Conservation (phyloP, 192 early-diverging fungal genomes). For the Thamnidium elegans region DNA sequence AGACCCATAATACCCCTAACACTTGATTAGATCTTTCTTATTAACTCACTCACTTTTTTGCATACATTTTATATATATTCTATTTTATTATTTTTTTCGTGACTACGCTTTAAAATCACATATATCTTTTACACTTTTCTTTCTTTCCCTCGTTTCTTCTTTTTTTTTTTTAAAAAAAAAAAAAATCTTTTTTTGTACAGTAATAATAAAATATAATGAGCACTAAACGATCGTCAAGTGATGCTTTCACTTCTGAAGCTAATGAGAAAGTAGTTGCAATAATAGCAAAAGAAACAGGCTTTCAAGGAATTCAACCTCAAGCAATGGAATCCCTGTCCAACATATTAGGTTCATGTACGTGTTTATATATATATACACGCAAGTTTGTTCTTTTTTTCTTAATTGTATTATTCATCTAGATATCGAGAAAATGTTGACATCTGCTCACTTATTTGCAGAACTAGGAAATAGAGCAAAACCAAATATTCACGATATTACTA, state of each 20-base stretch:
- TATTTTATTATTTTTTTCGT: too few relatives aligned
- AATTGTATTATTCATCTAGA: slow-evolving; percentile 23
- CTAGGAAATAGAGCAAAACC: slow-evolving; percentile 48
- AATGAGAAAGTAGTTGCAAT: slow-evolving; percentile 40
- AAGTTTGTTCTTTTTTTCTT: background rate
- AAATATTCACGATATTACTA: slow-evolving; percentile 48
- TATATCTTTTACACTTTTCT: too few relatives aligned
- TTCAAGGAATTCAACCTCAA: slow-evolving; percentile 36
- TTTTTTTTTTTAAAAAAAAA: too few relatives aligned
- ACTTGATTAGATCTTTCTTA: too few relatives aligned
- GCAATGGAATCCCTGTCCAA: slow-evolving; percentile 39
- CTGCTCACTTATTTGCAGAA: slow-evolving; percentile 49
- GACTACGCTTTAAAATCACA: too few relatives aligned
- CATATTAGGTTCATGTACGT: slow-evolving; percentile 40
- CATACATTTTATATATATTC: too few relatives aligned
- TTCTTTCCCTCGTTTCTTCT: too few relatives aligned
- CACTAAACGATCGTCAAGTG: slow-evolving; percentile 1
- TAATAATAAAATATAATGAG: too few relatives aligned
- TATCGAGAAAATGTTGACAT: slow-evolving; percentile 44
- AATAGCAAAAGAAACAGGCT: slow-evolving; percentile 44
- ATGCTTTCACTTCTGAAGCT: slow-evolving; percentile 8
- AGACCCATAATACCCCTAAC: too few relatives aligned
- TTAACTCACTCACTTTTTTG: too few relatives aligned
- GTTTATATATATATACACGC: background rate
- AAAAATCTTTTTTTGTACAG: too few relatives aligned